Conservation (phyloP, 495 filamentous ascomycete species). For the Pyronema omphalodes region DNA sequence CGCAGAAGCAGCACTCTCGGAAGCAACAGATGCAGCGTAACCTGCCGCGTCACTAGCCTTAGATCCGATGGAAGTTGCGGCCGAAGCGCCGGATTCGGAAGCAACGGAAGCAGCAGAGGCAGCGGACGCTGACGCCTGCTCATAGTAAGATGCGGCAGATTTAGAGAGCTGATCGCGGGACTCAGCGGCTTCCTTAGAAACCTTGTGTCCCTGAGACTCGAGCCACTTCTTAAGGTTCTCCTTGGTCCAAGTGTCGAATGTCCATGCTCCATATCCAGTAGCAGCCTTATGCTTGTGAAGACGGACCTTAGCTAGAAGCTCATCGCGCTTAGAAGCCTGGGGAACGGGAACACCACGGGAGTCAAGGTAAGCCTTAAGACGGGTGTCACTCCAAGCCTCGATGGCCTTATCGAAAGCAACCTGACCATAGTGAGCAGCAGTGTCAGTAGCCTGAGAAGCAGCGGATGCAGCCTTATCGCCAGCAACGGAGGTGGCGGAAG, state of each 20-base stretch:
- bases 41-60: constrained; percentile 47
- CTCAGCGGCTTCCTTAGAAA: constrained; percentile 48
- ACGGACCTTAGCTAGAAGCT: constrained; percentile 59
- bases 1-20: constrained; percentile 31
- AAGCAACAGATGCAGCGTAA: constrained; percentile 40
- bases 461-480: constrained; percentile 47
- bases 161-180: constrained; percentile 40
- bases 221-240: constrained; percentile 64
- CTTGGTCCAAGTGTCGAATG: constrained; percentile 63
- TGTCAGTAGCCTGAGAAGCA: constrained; percentile 44
- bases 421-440: constrained; percentile 42
- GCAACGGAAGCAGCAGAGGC: constrained; percentile 24
- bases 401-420: constrained; percentile 49
- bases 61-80: constrained; percentile 9
- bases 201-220: constrained; percentile 48
- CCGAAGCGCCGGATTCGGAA: constrained; percentile 18
- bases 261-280: constrained; percentile 57
- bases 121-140: constrained; percentile 25
- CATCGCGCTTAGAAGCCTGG: constrained; percentile 55
- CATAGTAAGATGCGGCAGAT: constrained; percentile 11
- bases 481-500: constrained; percentile 41
- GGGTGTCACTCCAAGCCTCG: constrained; percentile 43
- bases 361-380: constrained; percentile 61
- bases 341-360: constrained; percentile 52
- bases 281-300: constrained; percentile 54